These are phyloP conservation scores for Gentiana straminea DNA, from an alignment of 257 asterid genomes.

Conservation along the genomic window DNA sequence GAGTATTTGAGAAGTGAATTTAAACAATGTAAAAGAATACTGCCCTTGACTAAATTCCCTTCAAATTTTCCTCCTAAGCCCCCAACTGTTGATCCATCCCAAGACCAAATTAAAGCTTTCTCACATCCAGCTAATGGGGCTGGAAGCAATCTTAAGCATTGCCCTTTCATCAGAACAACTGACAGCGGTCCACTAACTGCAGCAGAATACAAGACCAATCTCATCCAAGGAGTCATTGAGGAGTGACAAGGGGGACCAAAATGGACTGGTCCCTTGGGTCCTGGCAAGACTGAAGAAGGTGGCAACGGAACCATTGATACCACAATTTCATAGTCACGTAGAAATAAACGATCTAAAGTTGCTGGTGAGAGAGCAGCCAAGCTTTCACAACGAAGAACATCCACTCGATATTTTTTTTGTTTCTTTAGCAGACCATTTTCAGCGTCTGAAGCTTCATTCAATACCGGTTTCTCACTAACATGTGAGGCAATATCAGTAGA, in stretches of 20 bases:
- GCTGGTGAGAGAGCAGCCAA: constrained; percentile 86
- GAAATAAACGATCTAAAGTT: constrained; percentile 89
- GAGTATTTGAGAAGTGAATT: constrained; percentile 88
- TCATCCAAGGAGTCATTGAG: constrained; percentile 99
- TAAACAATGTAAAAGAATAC: constrained; percentile 82
- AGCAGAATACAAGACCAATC: constrained; percentile 71
- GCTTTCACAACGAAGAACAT: constrained; percentile 98
- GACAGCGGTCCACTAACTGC: constrained; percentile 88
- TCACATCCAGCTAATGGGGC: constrained; percentile 98
- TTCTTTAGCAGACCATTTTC: constrained; percentile 42
- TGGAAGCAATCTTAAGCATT: constrained; percentile 87
- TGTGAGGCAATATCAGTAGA: constrained; percentile 28
- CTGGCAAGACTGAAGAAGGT: constrained; percentile 91
- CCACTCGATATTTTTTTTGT: constrained; percentile 64
- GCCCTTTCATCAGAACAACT: constrained; percentile 94
- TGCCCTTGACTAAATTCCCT: constrained; percentile 88
- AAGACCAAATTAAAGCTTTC: constrained; percentile 94
- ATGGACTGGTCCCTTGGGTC: constrained; percentile 94
- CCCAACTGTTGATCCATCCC: constrained; percentile 94
- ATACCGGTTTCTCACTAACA: constrained; percentile 30
- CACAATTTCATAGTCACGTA: constrained; percentile 86
- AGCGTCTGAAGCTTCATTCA: constrained; percentile 30
- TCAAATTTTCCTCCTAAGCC: constrained; percentile 91
- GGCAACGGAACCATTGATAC: constrained; percentile 99
- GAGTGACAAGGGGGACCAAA: constrained; percentile 97